Evolutionary conservation across 78 protist species (phyloP).

Genomic region (Dictyostelium purpureum): DNA sequence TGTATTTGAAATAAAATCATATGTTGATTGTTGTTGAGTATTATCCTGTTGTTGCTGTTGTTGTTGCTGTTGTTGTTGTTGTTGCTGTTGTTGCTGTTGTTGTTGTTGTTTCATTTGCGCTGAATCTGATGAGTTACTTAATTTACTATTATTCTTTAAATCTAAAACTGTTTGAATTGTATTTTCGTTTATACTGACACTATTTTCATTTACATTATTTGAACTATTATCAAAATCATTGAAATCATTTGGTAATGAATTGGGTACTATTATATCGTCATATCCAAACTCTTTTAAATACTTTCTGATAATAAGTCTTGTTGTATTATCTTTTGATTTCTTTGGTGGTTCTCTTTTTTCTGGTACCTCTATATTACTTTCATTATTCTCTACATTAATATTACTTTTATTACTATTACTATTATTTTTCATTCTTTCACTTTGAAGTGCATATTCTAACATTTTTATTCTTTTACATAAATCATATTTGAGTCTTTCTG

Average conservation of each 20-base stretch:
- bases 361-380: too few species aligned
- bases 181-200: neutral
- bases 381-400: neutral
- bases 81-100: neutral
- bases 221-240: neutral
- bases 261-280: conserved; percentile 36
- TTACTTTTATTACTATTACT: neutral
- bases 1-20: neutral
- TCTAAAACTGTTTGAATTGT: neutral
- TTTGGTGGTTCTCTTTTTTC: neutral
- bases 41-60: neutral
- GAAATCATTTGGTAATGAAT: conserved; percentile 8
- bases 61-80: neutral
- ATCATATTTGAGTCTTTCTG: conserved; percentile 20
- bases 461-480: conserved; percentile 46
- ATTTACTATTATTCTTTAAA: neutral
- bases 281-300: conserved; percentile 35
- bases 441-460: conserved; percentile 68
- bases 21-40: neutral
- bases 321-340: conserved; percentile 15
- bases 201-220: neutral
- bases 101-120: neutral
- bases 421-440: conserved; percentile 50
- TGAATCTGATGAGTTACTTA: too few species aligned
- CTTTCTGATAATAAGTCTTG: conserved; percentile 33